These are phyloP conservation scores for Syzygium syzygioides DNA, from an alignment of 441 rosid species.

Conservation along the genomic window DNA sequence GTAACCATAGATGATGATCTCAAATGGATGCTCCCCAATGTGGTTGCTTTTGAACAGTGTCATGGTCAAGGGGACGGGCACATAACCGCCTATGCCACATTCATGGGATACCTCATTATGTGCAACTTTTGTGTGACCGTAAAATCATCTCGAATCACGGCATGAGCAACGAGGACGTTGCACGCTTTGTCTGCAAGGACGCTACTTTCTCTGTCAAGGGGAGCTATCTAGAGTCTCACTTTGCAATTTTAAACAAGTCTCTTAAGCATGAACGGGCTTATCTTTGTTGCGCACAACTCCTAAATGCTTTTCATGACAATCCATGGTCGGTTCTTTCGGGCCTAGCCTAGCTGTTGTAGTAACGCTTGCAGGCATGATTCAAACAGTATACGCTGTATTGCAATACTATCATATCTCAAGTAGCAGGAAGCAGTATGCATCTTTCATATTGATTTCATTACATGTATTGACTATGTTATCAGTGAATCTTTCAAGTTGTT, in stretches of 20 bases:
- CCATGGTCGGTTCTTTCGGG: background rate
- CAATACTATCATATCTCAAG: background rate
- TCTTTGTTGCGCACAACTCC: background rate
- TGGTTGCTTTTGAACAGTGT: slow-evolving; percentile 4
- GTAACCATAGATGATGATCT: background rate
- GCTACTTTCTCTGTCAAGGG: fast-evolving
- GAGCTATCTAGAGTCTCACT: background rate
- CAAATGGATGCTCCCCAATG: background rate
- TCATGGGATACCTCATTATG: slow-evolving; percentile 6
- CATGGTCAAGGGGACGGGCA: background rate
- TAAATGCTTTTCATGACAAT: background rate
- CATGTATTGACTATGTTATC: background rate
- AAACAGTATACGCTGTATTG: background rate
- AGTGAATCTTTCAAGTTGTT: too few species aligned
- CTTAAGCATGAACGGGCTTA: background rate
- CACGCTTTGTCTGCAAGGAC: background rate
- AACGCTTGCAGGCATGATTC: background rate
- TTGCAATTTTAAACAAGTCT: background rate
- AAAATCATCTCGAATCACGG: background rate
- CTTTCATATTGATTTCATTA: background rate
- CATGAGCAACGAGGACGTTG: background rate
- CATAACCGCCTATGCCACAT: background rate
- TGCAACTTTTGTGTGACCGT: background rate
- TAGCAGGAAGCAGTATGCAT: background rate
- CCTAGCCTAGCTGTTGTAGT: background rate